Percentiles rank a stretch among this genome's conserved stretches.
phyloP scores from a whole-genome alignment of 495 filamentous ascomycete species.

The Penicillium odoratum region DNA sequence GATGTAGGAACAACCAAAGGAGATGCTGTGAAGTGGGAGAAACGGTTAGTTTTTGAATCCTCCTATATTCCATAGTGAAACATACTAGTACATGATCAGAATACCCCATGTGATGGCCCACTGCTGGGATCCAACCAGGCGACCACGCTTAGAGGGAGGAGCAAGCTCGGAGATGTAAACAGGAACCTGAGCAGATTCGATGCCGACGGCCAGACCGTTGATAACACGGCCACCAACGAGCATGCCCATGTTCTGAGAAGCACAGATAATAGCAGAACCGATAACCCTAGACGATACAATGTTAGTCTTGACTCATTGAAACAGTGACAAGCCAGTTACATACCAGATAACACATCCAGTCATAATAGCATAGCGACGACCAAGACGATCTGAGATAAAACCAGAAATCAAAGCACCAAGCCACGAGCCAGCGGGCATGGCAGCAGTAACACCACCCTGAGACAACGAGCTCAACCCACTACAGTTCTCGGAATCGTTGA shows the following conservation, averaged over 20 bases:
- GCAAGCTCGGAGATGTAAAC: constrained; percentile 79
- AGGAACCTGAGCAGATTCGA: constrained; percentile 78
- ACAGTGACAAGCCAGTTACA: constrained; percentile 5
- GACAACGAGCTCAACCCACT: constrained; percentile 45
- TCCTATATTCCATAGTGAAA: background rate
- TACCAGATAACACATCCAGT: constrained; percentile 64
- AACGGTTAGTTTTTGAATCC: background rate
- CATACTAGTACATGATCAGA: constrained; percentile 72
- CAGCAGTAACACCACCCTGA: constrained; percentile 63
- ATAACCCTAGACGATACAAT: constrained; percentile 39
- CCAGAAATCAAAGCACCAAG: constrained; percentile 68
- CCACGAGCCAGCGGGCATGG: constrained; percentile 77
- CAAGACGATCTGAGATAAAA: constrained; percentile 63
- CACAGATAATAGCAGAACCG: constrained; percentile 69
- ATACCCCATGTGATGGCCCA: constrained; percentile 87
- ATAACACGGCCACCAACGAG: constrained; percentile 73
- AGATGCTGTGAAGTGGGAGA: constrained; percentile 46
- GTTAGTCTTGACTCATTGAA: background rate
- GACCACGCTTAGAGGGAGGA: constrained; percentile 68
- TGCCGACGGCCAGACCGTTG: constrained; percentile 77
- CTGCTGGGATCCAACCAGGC: constrained; percentile 72
- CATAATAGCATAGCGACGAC: constrained; percentile 67
- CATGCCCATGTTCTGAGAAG: constrained; percentile 73
- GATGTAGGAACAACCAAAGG: constrained; percentile 72
- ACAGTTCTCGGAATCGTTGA: constrained; percentile 35